phyloP scores from a whole-genome alignment of 148 eudicot species.

The Camellia japonica region DNA sequence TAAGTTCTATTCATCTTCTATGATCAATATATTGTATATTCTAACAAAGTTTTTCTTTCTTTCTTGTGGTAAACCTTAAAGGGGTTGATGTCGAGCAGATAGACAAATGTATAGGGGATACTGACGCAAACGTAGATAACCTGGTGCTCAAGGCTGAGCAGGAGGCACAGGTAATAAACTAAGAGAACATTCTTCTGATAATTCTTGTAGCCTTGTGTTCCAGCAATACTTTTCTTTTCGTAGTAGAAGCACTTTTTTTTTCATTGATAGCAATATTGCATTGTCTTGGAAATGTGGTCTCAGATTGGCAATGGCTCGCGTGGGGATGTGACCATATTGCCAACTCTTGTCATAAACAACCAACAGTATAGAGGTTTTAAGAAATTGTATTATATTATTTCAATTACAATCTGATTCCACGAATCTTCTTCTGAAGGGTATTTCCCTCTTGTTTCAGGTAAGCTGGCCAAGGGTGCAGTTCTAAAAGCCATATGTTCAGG shows the following conservation, averaged over 20 bases:
- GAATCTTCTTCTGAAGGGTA: constrained; percentile 1
- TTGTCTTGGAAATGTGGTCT: constrained; percentile 10
- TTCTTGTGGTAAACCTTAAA: constrained; percentile 26
- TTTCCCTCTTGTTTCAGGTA: constrained; percentile 46
- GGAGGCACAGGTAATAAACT: constrained; percentile 57
- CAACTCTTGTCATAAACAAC: constrained; percentile 87
- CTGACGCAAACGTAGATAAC: constrained; percentile 62
- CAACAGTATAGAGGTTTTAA: constrained; percentile 82
- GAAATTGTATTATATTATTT: not conserved
- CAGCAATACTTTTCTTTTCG: not conserved
- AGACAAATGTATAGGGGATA: constrained; percentile 67
- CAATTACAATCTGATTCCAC: not conserved
- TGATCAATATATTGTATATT: not conserved
- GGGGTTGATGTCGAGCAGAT: constrained; percentile 64
- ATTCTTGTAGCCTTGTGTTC: not conserved
- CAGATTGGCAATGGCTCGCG: constrained; percentile 89
- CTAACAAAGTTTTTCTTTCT: not conserved
- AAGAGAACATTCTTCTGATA: not conserved
- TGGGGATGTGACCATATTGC: constrained; percentile 96
- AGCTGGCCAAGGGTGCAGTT: constrained; percentile 81
- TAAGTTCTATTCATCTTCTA: not conserved
- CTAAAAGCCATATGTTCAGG: constrained; percentile 94
- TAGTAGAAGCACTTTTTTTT: not conserved
- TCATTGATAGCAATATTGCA: constrained; percentile 3
- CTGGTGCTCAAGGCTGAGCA: constrained; percentile 70